Base-by-base conservation (phyloP, 176 grass and related monocot genomes). In the Eremochloa ophiuroides region DNA sequence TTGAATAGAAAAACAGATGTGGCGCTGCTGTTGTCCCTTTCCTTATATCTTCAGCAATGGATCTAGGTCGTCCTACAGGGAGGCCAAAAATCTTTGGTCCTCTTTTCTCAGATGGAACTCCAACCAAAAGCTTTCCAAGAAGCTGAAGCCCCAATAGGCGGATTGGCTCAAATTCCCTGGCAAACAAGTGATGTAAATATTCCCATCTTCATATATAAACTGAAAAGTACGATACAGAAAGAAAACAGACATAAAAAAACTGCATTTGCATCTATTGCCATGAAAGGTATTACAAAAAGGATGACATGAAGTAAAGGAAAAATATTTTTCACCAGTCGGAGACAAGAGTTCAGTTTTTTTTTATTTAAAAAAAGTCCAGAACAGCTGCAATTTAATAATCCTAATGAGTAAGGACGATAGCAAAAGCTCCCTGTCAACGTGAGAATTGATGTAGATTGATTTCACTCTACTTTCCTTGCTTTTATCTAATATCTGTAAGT, bases 71-170 rank as follows among this genome's bases (percentile, higher is more conserved):
- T 80, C 95, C 95, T 69, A 94, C 82, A 74, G 92, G 48, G 59
- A 98, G 83, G 65, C 79, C 89, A 89, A 98, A 94, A 59, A 98
- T 62, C 82, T 91, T 94, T 83, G 75, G 65, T 66, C 95, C 95
- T 73, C 91, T 94, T 75, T 83, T 94, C 79, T 98, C 95, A 75
- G 86, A 91, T 78, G 81, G 84, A 89, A 89, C 81, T 64, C 95
- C 95, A 87, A 94, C 79, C 76, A 98, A 85, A 66, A 98, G 90
- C 84, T 93, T 94, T 75, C 95, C 95, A 79, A 98, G 89, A 77
- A 98, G 85, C 51, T 98, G 95, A 82, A 98, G 93, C 11, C 95
- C 95, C 77, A 95, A 78, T 41, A 98, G 79, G 48, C 95, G 91
- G 82, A 98, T 93, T 84, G 92, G 86, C 69, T 98, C 95, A 9